A percentile compares a stretch with the other conserved stretches of the same genome.
Evolutionary conservation across 2,329 filamentous ascomycete genomes (phyloP).

Genomic region (Ramichloridium luteum): DNA sequence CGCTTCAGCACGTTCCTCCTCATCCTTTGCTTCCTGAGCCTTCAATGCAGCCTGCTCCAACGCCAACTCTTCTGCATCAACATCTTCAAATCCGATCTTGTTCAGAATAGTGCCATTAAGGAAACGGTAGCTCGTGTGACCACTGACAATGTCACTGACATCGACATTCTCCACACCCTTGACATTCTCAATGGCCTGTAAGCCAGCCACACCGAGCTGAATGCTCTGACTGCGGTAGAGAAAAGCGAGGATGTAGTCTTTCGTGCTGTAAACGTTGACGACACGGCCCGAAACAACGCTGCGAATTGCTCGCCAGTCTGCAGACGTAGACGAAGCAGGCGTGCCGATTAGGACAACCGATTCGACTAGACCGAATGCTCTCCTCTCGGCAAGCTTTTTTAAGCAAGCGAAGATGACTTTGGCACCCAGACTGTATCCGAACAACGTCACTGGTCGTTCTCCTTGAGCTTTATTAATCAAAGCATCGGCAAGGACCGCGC

Average conservation of each 20-base stretch:
- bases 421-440: constrained; percentile 30
- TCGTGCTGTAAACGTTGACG: constrained; percentile 78
- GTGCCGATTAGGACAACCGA: constrained; percentile 72
- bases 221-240: constrained; percentile 75
- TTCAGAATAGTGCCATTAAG: constrained; percentile 40
- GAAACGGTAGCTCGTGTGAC: constrained; percentile 40
- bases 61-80: constrained; percentile 37
- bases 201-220: constrained; percentile 69
- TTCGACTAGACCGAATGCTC: constrained; percentile 74
- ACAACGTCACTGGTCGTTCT: constrained; percentile 28
- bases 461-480: constrained; percentile 31
- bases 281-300: constrained; percentile 69
- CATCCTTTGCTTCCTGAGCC: constrained; percentile 28
- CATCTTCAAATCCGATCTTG: constrained; percentile 41
- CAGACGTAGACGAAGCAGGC: constrained; percentile 58
- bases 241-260: constrained; percentile 79
- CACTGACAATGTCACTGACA: constrained; percentile 38
- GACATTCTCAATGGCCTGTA: constrained; percentile 60
- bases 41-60: constrained; percentile 30
- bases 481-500: constrained; percentile 30
- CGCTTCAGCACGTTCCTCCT: constrained; percentile 21
- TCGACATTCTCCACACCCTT: constrained; percentile 51
- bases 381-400: constrained; percentile 59
- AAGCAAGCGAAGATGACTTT: constrained; percentile 70
- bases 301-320: constrained; percentile 65